phyloP scores from a whole-genome alignment of 495 filamentous ascomycete genomes.

The Cryomyces antarcticus region DNA sequence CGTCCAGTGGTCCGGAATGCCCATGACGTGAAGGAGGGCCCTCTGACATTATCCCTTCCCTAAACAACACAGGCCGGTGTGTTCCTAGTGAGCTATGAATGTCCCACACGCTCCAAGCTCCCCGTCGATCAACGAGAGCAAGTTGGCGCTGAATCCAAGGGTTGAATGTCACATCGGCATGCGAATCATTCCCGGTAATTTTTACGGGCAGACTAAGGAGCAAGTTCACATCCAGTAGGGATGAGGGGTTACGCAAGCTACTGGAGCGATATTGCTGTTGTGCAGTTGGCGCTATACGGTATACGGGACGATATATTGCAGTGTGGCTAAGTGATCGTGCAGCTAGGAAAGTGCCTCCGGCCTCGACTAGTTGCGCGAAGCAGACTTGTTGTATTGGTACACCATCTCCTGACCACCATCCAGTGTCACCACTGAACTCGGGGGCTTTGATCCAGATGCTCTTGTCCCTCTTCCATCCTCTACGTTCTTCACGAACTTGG shows the following conservation, averaged over 20 bases:
- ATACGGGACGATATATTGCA: slow-evolving; percentile 12
- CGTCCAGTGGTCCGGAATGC: slow-evolving; percentile 3
- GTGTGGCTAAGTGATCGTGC: slow-evolving; percentile 10
- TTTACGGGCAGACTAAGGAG: slow-evolving; percentile 31
- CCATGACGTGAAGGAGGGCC: background rate
- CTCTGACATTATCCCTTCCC: background rate
- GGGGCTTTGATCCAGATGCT: slow-evolving; percentile 18
- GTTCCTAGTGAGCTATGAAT: slow-evolving; percentile 23
- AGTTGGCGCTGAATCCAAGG: slow-evolving; percentile 50
- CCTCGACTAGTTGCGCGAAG: slow-evolving; percentile 31
- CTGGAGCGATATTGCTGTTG: background rate
- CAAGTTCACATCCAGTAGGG: slow-evolving; percentile 39
- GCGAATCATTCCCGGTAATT: slow-evolving; percentile 33
- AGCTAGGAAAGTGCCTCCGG: slow-evolving; percentile 10
- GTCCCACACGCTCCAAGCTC: slow-evolving; percentile 62
- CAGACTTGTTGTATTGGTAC: slow-evolving; percentile 45
- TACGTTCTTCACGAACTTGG: slow-evolving; percentile 20
- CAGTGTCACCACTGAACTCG: slow-evolving; percentile 19
- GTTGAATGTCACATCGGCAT: slow-evolving; percentile 62
- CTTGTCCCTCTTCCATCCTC: slow-evolving; percentile 25
- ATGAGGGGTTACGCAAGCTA: slow-evolving; percentile 3
- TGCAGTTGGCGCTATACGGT: background rate
- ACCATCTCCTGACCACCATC: slow-evolving; percentile 34
- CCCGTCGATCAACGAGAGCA: slow-evolving; percentile 49
- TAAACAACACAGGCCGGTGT: background rate